Conservation (phyloP, 306 rosid species). For the Malus fusca region DNA sequence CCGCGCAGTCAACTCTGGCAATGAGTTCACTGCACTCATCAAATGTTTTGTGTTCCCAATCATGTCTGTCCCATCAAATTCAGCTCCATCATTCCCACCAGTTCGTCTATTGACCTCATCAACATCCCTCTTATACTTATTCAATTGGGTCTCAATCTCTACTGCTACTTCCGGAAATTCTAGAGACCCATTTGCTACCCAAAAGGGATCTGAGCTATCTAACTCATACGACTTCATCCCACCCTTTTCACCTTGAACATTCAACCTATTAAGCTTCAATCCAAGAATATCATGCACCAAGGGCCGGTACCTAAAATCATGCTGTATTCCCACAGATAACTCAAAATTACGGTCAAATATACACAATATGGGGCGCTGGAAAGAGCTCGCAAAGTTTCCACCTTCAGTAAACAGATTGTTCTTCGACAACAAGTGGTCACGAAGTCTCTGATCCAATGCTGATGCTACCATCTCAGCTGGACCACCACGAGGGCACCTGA, state of each 20-base stretch:
- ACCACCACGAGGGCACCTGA: conserved; percentile 80
- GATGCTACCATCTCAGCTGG: conserved; percentile 97
- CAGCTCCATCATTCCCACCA: conserved; percentile 73
- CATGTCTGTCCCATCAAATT: conserved; percentile 87
- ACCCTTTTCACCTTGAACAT: conserved; percentile 81
- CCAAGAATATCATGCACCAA: conserved; percentile 91
- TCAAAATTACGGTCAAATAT: conserved; percentile 84
- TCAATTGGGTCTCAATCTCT: conserved; percentile 86
- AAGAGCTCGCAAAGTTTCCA: conserved; percentile 60
- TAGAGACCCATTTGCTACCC: conserved; percentile 74
- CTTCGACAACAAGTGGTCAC: conserved; percentile 85
- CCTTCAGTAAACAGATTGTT: conserved; percentile 79
- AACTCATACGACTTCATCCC: conserved; percentile 85
- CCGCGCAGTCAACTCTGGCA: conserved; percentile 89
- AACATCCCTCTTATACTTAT: conserved; percentile 83
- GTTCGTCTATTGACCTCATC: conserved; percentile 95
- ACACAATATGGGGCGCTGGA: conserved; percentile 89
- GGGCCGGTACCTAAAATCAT: conserved; percentile 85
- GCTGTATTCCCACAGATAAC: conserved; percentile 86
- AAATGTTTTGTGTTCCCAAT: conserved; percentile 92
- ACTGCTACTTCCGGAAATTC: conserved; percentile 94
- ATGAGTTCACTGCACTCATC: conserved; percentile 95
- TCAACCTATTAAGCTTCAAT: conserved; percentile 76
- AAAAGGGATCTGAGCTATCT: conserved; percentile 76
- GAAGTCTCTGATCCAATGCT: conserved; percentile 74